Percentiles rank a stretch among this genome's conserved stretches.
phyloP scores from a whole-genome alignment of 2,329 filamentous ascomycete species.

The Amauroascus verrucosus region DNA sequence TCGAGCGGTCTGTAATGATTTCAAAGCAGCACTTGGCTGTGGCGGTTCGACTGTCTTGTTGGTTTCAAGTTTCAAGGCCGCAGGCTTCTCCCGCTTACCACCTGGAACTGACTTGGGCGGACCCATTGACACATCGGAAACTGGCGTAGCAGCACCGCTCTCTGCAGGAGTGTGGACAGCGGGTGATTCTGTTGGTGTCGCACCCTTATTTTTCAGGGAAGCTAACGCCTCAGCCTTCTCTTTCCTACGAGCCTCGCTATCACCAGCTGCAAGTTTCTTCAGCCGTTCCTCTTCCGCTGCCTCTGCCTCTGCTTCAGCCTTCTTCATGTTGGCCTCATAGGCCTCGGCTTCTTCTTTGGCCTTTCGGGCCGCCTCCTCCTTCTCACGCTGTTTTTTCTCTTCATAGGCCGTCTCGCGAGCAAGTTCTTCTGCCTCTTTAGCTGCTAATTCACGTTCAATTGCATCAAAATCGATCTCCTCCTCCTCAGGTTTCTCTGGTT shows the following conservation, averaged over 20 bases:
- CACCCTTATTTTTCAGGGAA: constrained; percentile 36
- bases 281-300: constrained; percentile 37
- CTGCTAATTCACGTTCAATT: constrained; percentile 39
- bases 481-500: constrained; percentile 32
- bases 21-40: constrained; percentile 86
- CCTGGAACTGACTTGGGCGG: constrained; percentile 46
- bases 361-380: constrained; percentile 41
- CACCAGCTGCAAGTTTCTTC: constrained; percentile 31
- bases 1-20: constrained; percentile 81
- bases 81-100: constrained; percentile 64
- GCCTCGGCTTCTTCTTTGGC: constrained; percentile 37
- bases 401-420: constrained; percentile 42
- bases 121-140: constrained; percentile 36
- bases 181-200: constrained; percentile 27
- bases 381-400: constrained; percentile 71
- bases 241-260: constrained; percentile 30
- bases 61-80: constrained; percentile 77
- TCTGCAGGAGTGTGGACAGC: constrained; percentile 31
- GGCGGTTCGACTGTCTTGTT: constrained; percentile 80
- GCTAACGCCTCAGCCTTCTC: constrained; percentile 32
- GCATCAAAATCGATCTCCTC: constrained; percentile 36
- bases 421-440: constrained; percentile 38
- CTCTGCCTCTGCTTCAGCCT: constrained; percentile 40
- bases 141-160: constrained; percentile 39
- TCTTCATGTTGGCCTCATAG: constrained; percentile 41